Conservation (phyloP, 495 filamentous ascomycete genomes). For the Endocarpon pusillum region DNA sequence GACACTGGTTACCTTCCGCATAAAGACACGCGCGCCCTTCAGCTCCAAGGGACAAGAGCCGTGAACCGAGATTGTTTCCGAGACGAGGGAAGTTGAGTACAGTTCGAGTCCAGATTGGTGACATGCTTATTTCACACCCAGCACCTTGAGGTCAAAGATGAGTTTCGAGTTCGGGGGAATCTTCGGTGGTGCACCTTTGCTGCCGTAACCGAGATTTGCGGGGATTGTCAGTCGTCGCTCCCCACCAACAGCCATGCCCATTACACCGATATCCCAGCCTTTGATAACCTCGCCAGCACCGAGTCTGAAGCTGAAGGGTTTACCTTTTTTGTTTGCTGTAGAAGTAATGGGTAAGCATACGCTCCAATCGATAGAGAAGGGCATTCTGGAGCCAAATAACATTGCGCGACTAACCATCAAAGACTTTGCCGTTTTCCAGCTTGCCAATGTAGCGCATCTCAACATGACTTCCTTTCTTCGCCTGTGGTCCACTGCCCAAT, state of each 20-base stretch:
- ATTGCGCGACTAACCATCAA: conserved; percentile 52
- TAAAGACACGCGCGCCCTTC: conserved; percentile 1
- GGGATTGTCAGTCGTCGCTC: conserved; percentile 87
- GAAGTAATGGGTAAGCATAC: conserved; percentile 15
- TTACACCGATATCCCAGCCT: conserved; percentile 91
- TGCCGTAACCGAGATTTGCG: conserved; percentile 67
- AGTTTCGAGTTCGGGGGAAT: conserved; percentile 85
- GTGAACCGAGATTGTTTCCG: conserved; percentile 1
- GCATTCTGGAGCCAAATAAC: background rate
- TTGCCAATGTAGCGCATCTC: conserved; percentile 97
- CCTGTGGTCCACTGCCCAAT: conserved; percentile 59
- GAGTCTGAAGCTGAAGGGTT: conserved; percentile 88
- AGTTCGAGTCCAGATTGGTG: too few relatives aligned
- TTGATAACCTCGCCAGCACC: conserved; percentile 93
- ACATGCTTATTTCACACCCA: conserved; percentile 41
- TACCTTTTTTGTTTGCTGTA: conserved; percentile 88
- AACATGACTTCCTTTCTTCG: conserved; percentile 73
- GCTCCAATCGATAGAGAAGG: background rate
- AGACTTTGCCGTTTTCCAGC: conserved; percentile 76
- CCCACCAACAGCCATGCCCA: conserved; percentile 79
- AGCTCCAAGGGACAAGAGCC: conserved; percentile 2
- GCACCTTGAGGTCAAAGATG: conserved; percentile 81
- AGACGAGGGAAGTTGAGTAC: background rate
- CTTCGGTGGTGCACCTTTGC: conserved; percentile 48
- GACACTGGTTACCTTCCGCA: conserved; percentile 1